phyloP scores from a whole-genome alignment of 495 filamentous ascomycete species.

The Hypoxylon lienhwacheense region DNA sequence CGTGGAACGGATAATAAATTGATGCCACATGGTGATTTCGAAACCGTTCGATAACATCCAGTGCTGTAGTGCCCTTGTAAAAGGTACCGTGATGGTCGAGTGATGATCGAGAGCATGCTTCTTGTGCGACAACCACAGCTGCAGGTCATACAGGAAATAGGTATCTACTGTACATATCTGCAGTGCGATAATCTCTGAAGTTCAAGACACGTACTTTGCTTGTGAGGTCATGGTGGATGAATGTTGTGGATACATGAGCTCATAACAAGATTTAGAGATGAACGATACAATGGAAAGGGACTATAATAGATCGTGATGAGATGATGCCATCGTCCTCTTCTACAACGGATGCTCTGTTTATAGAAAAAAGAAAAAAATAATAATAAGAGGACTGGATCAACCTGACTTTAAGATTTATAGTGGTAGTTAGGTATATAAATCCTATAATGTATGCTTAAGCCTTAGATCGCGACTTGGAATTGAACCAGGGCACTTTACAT shows the following conservation, averaged over 20 bases:
- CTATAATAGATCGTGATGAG: background rate
- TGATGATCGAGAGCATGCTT: constrained; percentile 18
- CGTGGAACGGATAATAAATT: background rate
- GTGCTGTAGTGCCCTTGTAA: constrained; percentile 16
- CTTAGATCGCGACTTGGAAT: too few relatives aligned
- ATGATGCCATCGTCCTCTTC: constrained; percentile 27
- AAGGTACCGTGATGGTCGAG: constrained; percentile 27
- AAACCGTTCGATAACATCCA: constrained; percentile 16
- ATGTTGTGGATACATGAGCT: constrained; percentile 1
- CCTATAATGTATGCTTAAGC: too few relatives aligned
- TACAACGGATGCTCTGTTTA: too few relatives aligned
- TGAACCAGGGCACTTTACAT: too few relatives aligned
- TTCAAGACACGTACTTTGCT: too few relatives aligned
- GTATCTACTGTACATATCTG: too few relatives aligned
- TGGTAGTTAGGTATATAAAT: too few relatives aligned
- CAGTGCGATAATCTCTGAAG: constrained; percentile 22
- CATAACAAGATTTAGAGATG: too few relatives aligned
- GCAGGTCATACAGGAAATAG: constrained; percentile 33
- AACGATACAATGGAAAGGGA: background rate
- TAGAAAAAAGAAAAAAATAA: background rate
- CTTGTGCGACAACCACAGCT: constrained; percentile 22
- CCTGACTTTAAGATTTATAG: too few relatives aligned
- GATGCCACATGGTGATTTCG: constrained; percentile 14
- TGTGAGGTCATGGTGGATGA: too few relatives aligned
- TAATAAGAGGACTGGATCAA: too few relatives aligned